phyloP scores from a whole-genome alignment of 768 basidiomycete species.

The Boletus vermiculosoides region DNA sequence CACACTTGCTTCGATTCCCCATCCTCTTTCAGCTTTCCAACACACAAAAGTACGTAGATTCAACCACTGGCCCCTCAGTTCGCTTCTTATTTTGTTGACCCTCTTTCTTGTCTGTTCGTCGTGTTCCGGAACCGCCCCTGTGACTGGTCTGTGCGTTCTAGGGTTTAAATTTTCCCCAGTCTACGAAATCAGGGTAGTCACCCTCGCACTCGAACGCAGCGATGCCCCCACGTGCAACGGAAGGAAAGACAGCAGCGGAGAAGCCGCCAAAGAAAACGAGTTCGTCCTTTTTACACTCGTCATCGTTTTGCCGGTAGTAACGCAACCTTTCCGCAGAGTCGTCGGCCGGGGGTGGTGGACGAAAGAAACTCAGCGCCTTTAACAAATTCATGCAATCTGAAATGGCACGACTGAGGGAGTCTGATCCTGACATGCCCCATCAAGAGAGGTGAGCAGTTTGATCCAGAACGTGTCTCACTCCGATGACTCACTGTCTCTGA shows the following conservation, averaged over 20 bases:
- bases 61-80: background rate
- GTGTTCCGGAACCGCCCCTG: constrained; percentile 27
- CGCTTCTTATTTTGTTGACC: constrained; percentile 6
- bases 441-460: constrained; percentile 57
- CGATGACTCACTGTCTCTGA: constrained; percentile 1
- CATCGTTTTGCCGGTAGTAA: constrained; percentile 17
- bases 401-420: constrained; percentile 75
- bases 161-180: constrained; percentile 16
- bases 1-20: constrained; percentile 27
- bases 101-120: background rate
- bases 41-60: constrained; percentile 12
- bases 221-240: constrained; percentile 45
- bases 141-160: constrained; percentile 30
- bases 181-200: constrained; percentile 11
- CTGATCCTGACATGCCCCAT: constrained; percentile 69
- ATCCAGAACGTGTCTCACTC: background rate
- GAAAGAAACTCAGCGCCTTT: constrained; percentile 67
- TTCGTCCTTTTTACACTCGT: constrained; percentile 32
- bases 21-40: constrained; percentile 9
- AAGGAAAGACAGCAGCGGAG: constrained; percentile 40
- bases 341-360: constrained; percentile 44
- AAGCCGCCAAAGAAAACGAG: constrained; percentile 55
- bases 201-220: constrained; percentile 11
- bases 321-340: constrained; percentile 44
- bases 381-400: constrained; percentile 82